Base-by-base conservation (phyloP, 2,329 filamentous ascomycete species). In the Venturia effusa region DNA sequence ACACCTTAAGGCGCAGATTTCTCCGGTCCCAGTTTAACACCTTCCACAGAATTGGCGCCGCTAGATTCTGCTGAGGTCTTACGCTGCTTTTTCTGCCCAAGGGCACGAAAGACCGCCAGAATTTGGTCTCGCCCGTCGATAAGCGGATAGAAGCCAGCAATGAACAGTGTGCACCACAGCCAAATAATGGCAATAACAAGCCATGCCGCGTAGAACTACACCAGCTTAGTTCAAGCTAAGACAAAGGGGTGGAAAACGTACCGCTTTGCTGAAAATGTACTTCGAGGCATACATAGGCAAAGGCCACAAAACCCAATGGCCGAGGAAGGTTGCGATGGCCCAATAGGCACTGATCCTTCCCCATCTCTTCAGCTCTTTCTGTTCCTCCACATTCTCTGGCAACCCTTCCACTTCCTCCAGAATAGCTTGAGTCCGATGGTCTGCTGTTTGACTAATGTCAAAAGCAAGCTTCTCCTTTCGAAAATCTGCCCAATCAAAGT, bases 301-400 rank as follows among this genome's bases (percentile, higher is more conserved):
- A 0, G 81, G 81, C 80, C 80, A 83, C 2, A 83, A 65, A 1
- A 83, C 79, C 79, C 79, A 82, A 62, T 82, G 80, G 0, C 80
- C 80, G 0, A 82, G 64, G 62, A 83, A 82, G 0, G 80, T 83
- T 0, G 79, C 79, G 0, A 74, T 66, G 0, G 79, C 74, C 80
- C 80, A 81, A 8, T 76, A 70, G 0, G 77, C 74, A 0, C 78
- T 78, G 60, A 80, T 77, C 0, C 71, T 72, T 0, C 76, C 75
- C 81, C 80, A 83, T 43, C 76, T 72, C 66, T 78, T 80, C 19
- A 81, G 67, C 2, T 73, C 72, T 1, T 72, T 69, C 39, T 66
- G 64, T 17, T 65, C 60, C 4, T 66, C 51, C 6, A 67, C 55
- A 30, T 77, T 73, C 4, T 75, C 71, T 71, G 54, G 69, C 51